Evolutionary conservation across 1,284 basidiomycete genomes (phyloP).

Genomic region (Cryptococcus deneoformans): DNA sequence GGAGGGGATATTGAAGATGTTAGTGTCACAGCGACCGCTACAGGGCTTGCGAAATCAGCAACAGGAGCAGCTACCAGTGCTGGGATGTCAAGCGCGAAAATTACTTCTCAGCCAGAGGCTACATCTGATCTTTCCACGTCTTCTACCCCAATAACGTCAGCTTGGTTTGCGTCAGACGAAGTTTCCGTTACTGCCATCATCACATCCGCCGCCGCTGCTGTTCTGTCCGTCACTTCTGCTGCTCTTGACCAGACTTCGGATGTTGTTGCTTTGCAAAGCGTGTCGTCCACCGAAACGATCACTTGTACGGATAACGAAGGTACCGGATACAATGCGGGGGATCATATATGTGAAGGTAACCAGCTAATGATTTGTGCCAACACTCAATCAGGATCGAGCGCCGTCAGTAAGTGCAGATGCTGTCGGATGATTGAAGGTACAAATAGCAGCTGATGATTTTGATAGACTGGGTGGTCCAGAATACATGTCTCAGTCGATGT

Average conservation of each 20-base stretch:
- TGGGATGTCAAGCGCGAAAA: not conserved
- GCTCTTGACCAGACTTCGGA: too few relatives aligned
- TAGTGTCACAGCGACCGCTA: too few relatives aligned
- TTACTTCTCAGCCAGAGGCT: too few relatives aligned
- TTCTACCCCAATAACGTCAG: too few relatives aligned
- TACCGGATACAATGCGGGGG: not conserved
- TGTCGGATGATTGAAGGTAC: too few relatives aligned
- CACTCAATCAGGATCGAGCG: not conserved
- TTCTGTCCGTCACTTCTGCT: not conserved
- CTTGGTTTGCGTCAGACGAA: too few relatives aligned
- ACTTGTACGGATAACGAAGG: not conserved
- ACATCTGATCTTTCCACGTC: not conserved
- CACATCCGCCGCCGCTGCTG: not conserved
- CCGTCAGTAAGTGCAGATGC: not conserved
- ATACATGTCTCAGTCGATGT: not conserved
- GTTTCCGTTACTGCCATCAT: not conserved
- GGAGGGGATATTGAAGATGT: too few relatives aligned
- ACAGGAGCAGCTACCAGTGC: not conserved
- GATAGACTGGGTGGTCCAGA: not conserved
- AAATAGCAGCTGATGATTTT: not conserved
- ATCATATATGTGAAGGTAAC: not conserved
- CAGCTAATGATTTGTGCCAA: not conserved
- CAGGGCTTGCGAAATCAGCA: too few relatives aligned
- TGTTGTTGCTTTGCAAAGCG: not conserved
- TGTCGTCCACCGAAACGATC: not conserved